Conservation (phyloP, 306 rosid species). For the Pterocarpus macrocarpus region DNA sequence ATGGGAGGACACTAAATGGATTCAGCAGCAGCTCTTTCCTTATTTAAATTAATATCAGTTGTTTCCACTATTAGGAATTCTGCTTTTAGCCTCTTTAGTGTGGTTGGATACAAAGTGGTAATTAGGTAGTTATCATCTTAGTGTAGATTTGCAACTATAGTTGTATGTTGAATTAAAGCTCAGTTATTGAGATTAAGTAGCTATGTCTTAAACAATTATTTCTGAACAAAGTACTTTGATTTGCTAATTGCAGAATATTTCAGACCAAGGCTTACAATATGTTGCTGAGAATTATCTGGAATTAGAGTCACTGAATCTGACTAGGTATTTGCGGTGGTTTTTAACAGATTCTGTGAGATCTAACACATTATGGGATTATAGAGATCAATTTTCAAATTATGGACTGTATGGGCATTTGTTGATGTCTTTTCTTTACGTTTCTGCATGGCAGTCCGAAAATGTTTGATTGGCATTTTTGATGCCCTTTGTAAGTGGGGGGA, state of each 20-base stretch:
- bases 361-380: not conserved
- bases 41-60: not conserved
- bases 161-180: slow-evolving; percentile 1
- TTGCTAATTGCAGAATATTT: slow-evolving; percentile 65
- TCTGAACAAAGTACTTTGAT: slow-evolving; percentile 46
- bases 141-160: not conserved
- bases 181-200: not conserved
- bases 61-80: not conserved
- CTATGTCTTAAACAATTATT: slow-evolving; percentile 32
- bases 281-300: slow-evolving; percentile 72
- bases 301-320: slow-evolving; percentile 67
- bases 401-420: not conserved
- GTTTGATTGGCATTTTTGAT: slow-evolving; percentile 32
- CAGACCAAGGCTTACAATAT: slow-evolving; percentile 65
- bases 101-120: slow-evolving; percentile 1
- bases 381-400: slow-evolving; percentile 3
- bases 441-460: slow-evolving; percentile 27
- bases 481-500: slow-evolving; percentile 4
- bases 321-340: slow-evolving; percentile 64
- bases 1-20: not conserved
- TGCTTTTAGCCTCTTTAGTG: not conserved
- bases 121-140: slow-evolving; percentile 19
- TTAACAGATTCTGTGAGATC: slow-evolving; percentile 39
- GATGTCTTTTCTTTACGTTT: not conserved
- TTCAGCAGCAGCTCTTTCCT: not conserved